Evolutionary conservation across 2,329 filamentous ascomycete genomes (phyloP), one percentile per base, ranked within the genome.

Genomic region (Coleophoma crateriformis): DNA sequence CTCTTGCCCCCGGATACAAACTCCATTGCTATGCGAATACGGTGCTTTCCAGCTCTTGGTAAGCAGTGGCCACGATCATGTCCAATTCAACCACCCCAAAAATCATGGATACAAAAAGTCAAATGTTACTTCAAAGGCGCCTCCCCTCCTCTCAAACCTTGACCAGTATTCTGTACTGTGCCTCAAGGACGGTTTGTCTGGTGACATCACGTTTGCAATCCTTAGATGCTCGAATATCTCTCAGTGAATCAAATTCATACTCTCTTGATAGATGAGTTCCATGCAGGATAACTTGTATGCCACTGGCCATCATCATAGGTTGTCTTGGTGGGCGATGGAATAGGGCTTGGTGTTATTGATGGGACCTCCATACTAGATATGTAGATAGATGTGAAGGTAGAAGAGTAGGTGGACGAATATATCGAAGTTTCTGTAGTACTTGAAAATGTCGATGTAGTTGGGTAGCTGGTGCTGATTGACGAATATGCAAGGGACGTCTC

Each of bases 21-120:
- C 56, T 40, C 57, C 56, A 48, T 48, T 54, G 34, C 32, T 48
- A 55, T 58, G 50, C 27, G 27, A 27, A 27, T 27, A 10, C 50
- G 49, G 54, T 54, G 57, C 55, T 57, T 52, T 50, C 60, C 61
- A 64, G 61, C 61, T 57, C 61, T 63, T 64, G 61, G 61, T 56
- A 51, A 53, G 58, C 35, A 17, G 35, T 17, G 27, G 27, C 27
- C 27, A 27, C 8, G 27, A 3, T 27, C 52, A 53, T 51, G 33
- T 45, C 50, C 42, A 49, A 46, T 5, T 41, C 2, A 38, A 38
- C 35, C 39, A 20, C 15, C 39, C 22, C 39, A 17, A 13, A 41
- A 13, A 41, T 27, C 8, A 27, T 27, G 27, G 27, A 27, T 10
- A 27, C 27, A 10, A 27, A 27, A 27, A 27, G 8, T 27, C 7